Conservation (phyloP, 208 protist species). For the Acanthamoeba royreba region DNA sequence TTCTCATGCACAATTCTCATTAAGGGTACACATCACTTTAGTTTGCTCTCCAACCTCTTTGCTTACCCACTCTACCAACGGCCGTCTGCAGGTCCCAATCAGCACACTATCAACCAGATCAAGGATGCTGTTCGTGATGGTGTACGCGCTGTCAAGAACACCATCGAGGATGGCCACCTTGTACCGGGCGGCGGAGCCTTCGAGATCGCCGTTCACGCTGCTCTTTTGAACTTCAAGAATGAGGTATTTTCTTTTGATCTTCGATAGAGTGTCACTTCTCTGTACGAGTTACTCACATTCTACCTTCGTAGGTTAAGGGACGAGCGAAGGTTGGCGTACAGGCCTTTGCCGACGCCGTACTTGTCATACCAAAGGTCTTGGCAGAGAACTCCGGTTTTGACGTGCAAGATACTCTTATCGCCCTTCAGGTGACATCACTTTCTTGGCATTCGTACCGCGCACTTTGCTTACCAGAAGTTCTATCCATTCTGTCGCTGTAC, state of each 20-base stretch:
- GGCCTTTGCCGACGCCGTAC: conserved; percentile 97
- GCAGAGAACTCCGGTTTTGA: conserved; percentile 98
- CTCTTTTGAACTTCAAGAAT: conserved; percentile 88
- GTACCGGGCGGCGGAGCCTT: conserved; percentile 98
- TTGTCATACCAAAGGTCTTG: conserved; percentile 98
- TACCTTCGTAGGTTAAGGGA: conserved; percentile 76
- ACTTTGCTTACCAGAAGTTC: neutral
- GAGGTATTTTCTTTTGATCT: neutral
- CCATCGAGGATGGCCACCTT: conserved; percentile 91
- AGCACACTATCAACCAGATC: conserved; percentile 98
- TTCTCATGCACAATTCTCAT: conserved; percentile 98
- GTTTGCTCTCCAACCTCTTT: neutral
- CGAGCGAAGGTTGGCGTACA: conserved; percentile 95
- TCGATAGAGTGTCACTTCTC: neutral
- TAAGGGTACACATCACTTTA: conserved; percentile 83
- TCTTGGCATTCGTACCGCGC: neutral
- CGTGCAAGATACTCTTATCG: conserved; percentile 94
- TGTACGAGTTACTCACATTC: neutral
- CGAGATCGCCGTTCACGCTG: conserved; percentile 91
- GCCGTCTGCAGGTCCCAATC: conserved; percentile 88
- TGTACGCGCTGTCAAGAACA: conserved; percentile 98
- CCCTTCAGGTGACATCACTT: conserved; percentile 83
- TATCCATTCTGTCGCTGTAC: neutral
- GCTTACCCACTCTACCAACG: neutral
- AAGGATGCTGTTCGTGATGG: conserved; percentile 99